Evolutionary conservation across 176 grass and related monocot species (phyloP), one percentile per base, ranked within the genome.

Genomic region (Bolboschoenus planiculmis): DNA sequence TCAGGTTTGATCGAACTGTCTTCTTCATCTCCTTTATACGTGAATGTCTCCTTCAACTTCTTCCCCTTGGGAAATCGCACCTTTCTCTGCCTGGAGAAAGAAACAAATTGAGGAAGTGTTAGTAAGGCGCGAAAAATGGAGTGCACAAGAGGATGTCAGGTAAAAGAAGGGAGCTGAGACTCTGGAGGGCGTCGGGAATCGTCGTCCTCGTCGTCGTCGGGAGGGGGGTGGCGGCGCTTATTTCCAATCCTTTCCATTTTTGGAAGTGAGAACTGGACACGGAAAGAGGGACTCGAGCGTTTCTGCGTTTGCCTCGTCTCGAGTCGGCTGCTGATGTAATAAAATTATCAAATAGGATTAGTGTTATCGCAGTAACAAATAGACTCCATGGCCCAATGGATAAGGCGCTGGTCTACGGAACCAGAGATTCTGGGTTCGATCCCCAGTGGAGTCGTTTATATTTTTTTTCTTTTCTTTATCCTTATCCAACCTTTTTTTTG

Each of bases 1-100:
- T 84, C 84, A 16, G 96, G 89, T 48, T 95, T 89, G 79, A 95
- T 84, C 39, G 89, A 67, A 75, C 56, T 82, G 40, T 86, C 89
- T 84, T 91, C 67, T 64, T 86, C 91, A 35, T 84, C 85, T 9
- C 16, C 63, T 30, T 70, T 53, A 4, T 34, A 56, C 15, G 37
- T 67, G 51, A 56, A 89, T 10, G 66, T 82, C 18, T 82, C 75
- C 23, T 98, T 98, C 58, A 66, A 66, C 86, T 95, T 98, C 89
- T 91, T 98, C 23, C 92, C 96, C 85, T 98, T 98, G 2, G 96
- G 92, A 16, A 95, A 98, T 73, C 96, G 90, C 66, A 84, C 87
- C 84, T 87, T 90, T 67, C 89, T 87, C 78, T 94, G 85, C 84
- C 95, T 94, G 87, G 68, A 23, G 55, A 43, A 47, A 34, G 42